Evolutionary conservation across 257 asterid genomes (phyloP).

Genomic region (Fraxinus quadrangulata): DNA sequence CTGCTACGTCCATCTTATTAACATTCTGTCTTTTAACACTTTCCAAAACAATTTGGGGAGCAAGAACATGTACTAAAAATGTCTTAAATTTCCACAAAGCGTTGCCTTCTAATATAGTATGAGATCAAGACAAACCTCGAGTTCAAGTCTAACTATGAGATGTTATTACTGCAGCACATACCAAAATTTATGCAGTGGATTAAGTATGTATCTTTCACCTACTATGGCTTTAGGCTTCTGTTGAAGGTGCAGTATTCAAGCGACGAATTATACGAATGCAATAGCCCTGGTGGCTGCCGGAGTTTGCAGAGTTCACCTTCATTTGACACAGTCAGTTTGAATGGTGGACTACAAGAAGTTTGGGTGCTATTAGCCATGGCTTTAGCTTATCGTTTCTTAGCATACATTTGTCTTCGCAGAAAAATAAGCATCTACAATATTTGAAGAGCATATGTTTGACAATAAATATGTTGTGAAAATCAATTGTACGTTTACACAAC

Average conservation of each 20-base stretch:
- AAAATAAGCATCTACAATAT: conserved; percentile 53
- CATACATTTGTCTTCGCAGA: conserved; percentile 64
- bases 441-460: conserved; percentile 24
- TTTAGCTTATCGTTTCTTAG: conserved; percentile 63
- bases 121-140: background rate
- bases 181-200: conserved; percentile 89
- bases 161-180: conserved; percentile 61
- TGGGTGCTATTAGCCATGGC: conserved; percentile 91
- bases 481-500: too few species aligned
- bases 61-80: too few species aligned
- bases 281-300: conserved; percentile 64
- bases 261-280: conserved; percentile 72
- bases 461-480: background rate
- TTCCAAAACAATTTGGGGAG: too few species aligned
- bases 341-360: conserved; percentile 75
- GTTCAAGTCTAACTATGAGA: background rate
- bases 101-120: too few species aligned
- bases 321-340: conserved; percentile 70
- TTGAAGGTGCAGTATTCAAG: conserved; percentile 83
- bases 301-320: conserved; percentile 83
- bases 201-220: conserved; percentile 83
- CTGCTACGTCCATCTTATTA: too few species aligned
- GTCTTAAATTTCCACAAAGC: background rate
- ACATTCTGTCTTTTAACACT: too few species aligned
- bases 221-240: conserved; percentile 86